phyloP scores from a whole-genome alignment of 139 green algal species.

The Tetradesmus lagerheimii region DNA sequence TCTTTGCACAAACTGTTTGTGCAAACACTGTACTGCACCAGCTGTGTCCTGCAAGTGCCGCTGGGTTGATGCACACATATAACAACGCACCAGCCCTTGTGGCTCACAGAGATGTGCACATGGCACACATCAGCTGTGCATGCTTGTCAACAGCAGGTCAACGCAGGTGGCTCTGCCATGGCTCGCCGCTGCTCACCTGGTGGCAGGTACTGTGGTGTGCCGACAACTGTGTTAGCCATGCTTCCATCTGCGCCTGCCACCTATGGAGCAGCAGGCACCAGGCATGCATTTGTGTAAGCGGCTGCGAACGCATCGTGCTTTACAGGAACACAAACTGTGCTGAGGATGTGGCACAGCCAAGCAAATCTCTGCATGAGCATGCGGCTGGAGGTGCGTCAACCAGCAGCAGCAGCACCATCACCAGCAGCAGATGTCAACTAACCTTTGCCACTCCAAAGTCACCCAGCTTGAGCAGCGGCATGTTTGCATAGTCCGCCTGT shows the following conservation, averaged over 20 bases:
- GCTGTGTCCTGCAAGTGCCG: no score
- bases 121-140: no score
- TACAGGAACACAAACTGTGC: neutral
- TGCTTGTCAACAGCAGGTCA: no score
- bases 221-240: conserved; percentile 49
- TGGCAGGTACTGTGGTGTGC: conserved; percentile 42
- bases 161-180: neutral
- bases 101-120: no score
- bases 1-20: no score
- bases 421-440: neutral
- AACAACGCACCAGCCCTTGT: no score
- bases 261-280: neutral
- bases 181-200: neutral
- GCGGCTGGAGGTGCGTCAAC: neutral
- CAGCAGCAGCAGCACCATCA: neutral
- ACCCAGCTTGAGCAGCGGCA: conserved; percentile 73
- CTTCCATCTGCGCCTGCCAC: neutral
- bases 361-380: no score
- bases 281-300: neutral
- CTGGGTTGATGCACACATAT: no score
- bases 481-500: neutral
- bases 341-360: no score
- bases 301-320: neutral
- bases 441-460: conserved; percentile 68
- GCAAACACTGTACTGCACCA: no score